Percentiles rank a stretch among this genome's conserved stretches.
phyloP scores from a whole-genome alignment of 78 protist species.

The Dictyostelium discoideum region DNA sequence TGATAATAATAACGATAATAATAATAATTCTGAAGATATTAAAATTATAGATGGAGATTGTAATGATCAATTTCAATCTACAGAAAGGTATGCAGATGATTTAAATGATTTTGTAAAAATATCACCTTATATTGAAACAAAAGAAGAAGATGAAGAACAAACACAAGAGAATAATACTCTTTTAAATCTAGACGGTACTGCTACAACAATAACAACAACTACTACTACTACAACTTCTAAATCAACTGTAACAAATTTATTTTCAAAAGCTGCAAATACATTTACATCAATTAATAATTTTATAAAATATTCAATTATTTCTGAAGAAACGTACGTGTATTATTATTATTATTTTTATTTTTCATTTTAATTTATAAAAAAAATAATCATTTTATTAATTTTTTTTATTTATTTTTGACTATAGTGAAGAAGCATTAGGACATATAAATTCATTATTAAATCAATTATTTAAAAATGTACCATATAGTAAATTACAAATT shows the following conservation, averaged over 20 bases:
- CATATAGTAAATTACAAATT: slow-evolving; percentile 59
- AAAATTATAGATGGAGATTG: not conserved
- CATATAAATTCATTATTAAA: slow-evolving; percentile 40
- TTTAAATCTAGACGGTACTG: not conserved
- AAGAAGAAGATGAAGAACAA: not conserved
- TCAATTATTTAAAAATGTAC: slow-evolving; percentile 51
- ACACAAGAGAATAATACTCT: not conserved
- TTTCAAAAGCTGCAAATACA: slow-evolving; percentile 9
- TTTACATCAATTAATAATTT: not conserved
- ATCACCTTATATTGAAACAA: not conserved
- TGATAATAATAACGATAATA: not conserved
- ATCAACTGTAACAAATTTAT: slow-evolving; percentile 11
- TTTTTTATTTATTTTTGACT: too few species aligned
- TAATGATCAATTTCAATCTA: not conserved
- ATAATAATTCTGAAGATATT: not conserved
- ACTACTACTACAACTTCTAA: slow-evolving; percentile 36
- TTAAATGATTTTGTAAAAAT: not conserved
- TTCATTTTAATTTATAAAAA: not conserved
- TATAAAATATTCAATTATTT: slow-evolving; percentile 60
- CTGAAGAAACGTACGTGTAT: slow-evolving; percentile 67
- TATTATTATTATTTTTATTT: not conserved
- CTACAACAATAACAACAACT: slow-evolving; percentile 18
- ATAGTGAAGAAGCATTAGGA: slow-evolving; percentile 75
- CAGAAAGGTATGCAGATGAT: not conserved
- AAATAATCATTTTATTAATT: too few species aligned